Base-by-base conservation (phyloP, 2,329 filamentous ascomycete genomes). In the Monosporascus sp. region DNA sequence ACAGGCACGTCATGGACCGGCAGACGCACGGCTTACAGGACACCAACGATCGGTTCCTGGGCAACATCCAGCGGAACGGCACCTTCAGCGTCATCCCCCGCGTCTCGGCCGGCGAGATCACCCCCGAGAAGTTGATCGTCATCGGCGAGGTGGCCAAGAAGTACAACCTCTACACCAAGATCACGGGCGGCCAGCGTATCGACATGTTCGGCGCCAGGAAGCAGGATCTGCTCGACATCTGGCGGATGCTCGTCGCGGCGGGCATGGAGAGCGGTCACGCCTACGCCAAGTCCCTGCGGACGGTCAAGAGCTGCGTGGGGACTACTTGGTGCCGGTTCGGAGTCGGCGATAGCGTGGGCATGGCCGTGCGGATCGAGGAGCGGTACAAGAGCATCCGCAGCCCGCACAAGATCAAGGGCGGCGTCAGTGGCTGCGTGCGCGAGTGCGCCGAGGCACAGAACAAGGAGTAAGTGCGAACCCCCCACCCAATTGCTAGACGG, bases 131-230 rank as follows among this genome's bases (percentile, higher is more conserved):
- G 68, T 80, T 96, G 50, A 87, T 96, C 47, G 81, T 86, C 53
- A 91, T 96, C 54, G 91, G 90, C 0, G 82, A 85, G 52, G 89
- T 96, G 0, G 91, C 90, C 0, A 89, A 89, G 74, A 87, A 93
- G 67, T 96, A 90, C 65, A 80, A 81, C 37, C 75, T 96, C 7
- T 96, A 96, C 73, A 90, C 86, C 65, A 96, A 96, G 72, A 95
- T 96, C 66, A 96, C 91, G 0, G 91, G 91, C 52, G 91, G 89
- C 1, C 91, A 96, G 71, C 83, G 91, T 52, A 96, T 96, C 65
- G 91, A 96, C 70, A 83, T 96, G 85, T 96, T 96, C 65, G 91
- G 91, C 41, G 91, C 91, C 0, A 86, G 85, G 71, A 96, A 95
- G 72, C 88, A 94, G 60, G 90, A 96, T 67, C 77, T 96, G 18